These are phyloP conservation scores for Nakaseomyces delphensis DNA, from an alignment of 1,139 yeast genomes.

Conservation along the genomic window DNA sequence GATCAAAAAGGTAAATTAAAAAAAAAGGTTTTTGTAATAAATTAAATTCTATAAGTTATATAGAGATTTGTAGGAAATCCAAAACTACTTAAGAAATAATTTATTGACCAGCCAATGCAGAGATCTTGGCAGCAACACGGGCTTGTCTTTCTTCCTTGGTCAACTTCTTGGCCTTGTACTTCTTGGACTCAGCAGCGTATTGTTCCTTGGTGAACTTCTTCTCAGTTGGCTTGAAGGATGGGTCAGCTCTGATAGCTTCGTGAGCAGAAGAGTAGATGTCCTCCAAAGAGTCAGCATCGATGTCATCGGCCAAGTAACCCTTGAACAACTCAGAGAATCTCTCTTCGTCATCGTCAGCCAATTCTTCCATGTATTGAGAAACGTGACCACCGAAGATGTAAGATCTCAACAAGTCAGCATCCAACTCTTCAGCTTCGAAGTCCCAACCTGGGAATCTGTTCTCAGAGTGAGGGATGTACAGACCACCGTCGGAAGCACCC, in stretches of 20 bases:
- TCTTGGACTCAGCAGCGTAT: conserved; percentile 94
- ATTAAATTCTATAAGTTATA: conserved; percentile 3
- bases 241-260: conserved; percentile 93
- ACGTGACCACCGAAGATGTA: conserved; percentile 99
- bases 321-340: conserved; percentile 95
- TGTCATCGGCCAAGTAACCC: conserved; percentile 92
- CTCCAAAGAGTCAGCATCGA: conserved; percentile 95
- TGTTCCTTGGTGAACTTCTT: conserved; percentile 96
- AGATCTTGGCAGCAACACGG: conserved; percentile 85
- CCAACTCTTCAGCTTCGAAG: conserved; percentile 96
- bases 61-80: neutral
- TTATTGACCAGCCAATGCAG: conserved; percentile 45
- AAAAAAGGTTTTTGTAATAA: conserved; percentile 7
- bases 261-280: conserved; percentile 94
- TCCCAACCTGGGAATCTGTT: conserved; percentile 99
- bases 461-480: conserved; percentile 98
- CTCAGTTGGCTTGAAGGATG: conserved; percentile 80
- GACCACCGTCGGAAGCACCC: conserved; percentile 99
- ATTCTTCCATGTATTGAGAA: conserved; percentile 99
- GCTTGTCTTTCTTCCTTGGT: conserved; percentile 88
- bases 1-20: too few relatives aligned
- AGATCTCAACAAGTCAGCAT: conserved; percentile 94
- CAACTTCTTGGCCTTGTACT: conserved; percentile 82
- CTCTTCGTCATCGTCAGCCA: conserved; percentile 99
- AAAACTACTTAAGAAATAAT: conserved; percentile 11